Base-by-base conservation (phyloP, 2,329 filamentous ascomycete species). In the Pseudophaeomoniella oleicola region DNA sequence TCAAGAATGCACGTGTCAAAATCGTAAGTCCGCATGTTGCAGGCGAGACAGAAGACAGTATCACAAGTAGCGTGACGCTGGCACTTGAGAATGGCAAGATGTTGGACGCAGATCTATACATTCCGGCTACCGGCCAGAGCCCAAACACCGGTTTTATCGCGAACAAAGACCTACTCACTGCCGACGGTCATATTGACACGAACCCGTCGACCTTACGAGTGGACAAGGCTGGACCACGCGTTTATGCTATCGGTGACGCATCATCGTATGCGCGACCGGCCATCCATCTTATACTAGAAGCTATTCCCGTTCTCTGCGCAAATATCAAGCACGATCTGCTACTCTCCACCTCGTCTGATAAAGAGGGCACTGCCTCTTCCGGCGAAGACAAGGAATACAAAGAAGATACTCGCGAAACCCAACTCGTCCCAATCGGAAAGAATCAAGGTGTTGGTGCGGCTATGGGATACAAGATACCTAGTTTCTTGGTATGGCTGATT, bases 241-340 rank as follows among this genome's bases (percentile, higher is more conserved):
- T 69, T 9, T 71, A 69, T 42, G 62, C 63, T 3, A 44, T 69
- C 27, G 65, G 67, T 12, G 65, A 70, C 45, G 63, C 46, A 2
- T 50, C 58, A 3, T 57, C 57, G 0, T 57, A 49, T 36, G 55
- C 59, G 1, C 53, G 58, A 1, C 59, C 60, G 3, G 61, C 58
- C 0, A 48, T 70, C 3, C 64, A 69, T 42, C 47, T 51, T 15
- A 57, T 67, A 14, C 40, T 63, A 3, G 45, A 46, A 4, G 56
- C 58, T 0, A 50, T 68, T 2, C 64, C 65, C 0, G 50, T 65
- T 3, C 50, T 70, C 9, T 54, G 58, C 13, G 54, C 60, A 4
- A 71, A 70, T 39, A 54, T 72, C 43, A 64, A 63, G 47, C 58
- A 58, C 1, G 69, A 72, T 47, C 39, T 70, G n/a, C 48, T 67